Evolutionary conservation across 2,329 filamentous ascomycete species (phyloP), one percentile per base, ranked within the genome.

Genomic region (Podosphaera fusca): DNA sequence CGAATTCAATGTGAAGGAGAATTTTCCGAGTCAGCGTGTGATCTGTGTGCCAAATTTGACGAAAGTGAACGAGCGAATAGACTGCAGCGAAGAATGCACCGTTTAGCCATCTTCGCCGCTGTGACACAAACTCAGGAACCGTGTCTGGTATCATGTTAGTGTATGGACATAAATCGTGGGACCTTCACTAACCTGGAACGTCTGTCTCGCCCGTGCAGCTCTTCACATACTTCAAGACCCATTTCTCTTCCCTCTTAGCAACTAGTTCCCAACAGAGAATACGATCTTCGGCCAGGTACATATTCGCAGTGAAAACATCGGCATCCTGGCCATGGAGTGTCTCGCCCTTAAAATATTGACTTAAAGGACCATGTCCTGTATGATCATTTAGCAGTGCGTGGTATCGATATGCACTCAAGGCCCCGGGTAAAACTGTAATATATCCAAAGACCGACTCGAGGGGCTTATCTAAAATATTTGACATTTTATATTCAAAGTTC

Each of bases 401-500:
- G 69, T 94, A 98, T 47, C 94, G 80, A 68, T 98, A 98, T 1
- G 92, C 92, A 67, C 87, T 94, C 56, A 98, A 77, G 0, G 92
- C 92, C 70, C 92, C 94, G 0, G 92, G 94, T 61, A 98, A 73
- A 63, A 98, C 92, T 4, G 90, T 96, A 63, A 98, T 98, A 68
- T 96, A 98, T 1, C 92, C 92, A 68, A 98, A 98, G 0, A 95
- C 90, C 0, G 87, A 95, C 69, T 98, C 92, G 1, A 98, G 74
- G 0, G 92, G 92, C 70, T 98, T 98, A 69, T 98, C 92, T 33
- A 98, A 75, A 65, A 98, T 98, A 65, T 98, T 98, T 46, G 88
- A 95, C 87, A 98, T 95, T 71, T 98, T 98, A 75, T 98, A 98
- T 73, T 98, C 92, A 63, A 98, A 98, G 68, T 98, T 98, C 66